phyloP scores from a whole-genome alignment of 495 filamentous ascomycete species.

The Aspergillus coremiiformis region DNA sequence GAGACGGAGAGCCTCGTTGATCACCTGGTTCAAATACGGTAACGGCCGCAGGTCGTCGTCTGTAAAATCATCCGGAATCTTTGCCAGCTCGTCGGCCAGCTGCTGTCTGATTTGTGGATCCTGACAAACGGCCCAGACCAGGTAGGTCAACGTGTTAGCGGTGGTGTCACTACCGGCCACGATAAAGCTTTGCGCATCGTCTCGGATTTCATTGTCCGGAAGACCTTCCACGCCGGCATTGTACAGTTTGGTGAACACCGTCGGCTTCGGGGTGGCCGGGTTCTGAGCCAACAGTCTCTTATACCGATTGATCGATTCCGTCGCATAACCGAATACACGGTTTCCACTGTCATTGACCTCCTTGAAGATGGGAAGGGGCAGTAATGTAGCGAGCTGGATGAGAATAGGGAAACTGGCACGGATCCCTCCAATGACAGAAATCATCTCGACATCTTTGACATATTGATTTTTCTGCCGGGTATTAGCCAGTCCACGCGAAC shows the following conservation, averaged over 20 bases:
- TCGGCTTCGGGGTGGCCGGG: slow-evolving; percentile 29
- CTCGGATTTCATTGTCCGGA: slow-evolving; percentile 28
- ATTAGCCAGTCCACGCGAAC: too few species aligned
- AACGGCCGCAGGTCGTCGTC: slow-evolving; percentile 25
- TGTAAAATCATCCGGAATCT: slow-evolving; percentile 13
- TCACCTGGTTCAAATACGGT: slow-evolving; percentile 41
- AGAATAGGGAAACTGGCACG: slow-evolving; percentile 31
- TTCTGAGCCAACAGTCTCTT: slow-evolving; percentile 31
- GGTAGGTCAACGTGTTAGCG: slow-evolving; percentile 34
- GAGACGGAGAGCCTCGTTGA: slow-evolving; percentile 50
- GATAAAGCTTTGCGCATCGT: slow-evolving; percentile 40
- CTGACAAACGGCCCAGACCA: slow-evolving; percentile 24
- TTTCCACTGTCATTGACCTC: slow-evolving; percentile 6
- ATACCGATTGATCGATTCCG: slow-evolving; percentile 36
- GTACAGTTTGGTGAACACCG: slow-evolving; percentile 42
- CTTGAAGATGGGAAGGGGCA: slow-evolving; percentile 10
- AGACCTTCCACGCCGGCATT: slow-evolving; percentile 32
- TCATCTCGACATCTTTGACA: slow-evolving; percentile 25
- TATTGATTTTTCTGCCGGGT: slow-evolving; percentile 35
- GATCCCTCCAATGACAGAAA: slow-evolving; percentile 22
- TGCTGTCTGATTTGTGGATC: slow-evolving; percentile 7
- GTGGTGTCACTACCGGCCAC: slow-evolving; percentile 43
- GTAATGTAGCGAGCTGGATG: slow-evolving; percentile 3
- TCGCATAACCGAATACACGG: slow-evolving; percentile 22
- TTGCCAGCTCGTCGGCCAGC: slow-evolving; percentile 17